Evolutionary conservation across 352 stramenopile species (phyloP), one percentile per base, ranked within the genome.

Genomic region (Pythium angustatum): DNA sequence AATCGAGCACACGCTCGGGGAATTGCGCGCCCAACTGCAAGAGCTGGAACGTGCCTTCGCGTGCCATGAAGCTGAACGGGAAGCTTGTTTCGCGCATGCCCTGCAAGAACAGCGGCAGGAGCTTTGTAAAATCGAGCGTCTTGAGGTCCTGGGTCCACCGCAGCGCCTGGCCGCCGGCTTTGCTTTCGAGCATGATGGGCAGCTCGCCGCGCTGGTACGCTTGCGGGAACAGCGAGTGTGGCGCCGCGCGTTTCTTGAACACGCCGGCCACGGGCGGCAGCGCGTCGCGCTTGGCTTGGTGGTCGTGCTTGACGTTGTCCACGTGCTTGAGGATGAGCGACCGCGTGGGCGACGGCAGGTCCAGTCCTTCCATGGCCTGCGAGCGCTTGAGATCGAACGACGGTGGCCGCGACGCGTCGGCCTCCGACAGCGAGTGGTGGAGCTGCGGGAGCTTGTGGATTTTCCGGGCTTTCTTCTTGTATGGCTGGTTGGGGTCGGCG

Each of bases 81-180:
- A 84, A 82, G 30, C 72, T 53, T 17, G 76, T 75, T 64, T 96
- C 91, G 15, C 87, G 82, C 57, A 98, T 83, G 21, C 93, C 92
- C 38, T 98, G 88, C 36, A 98, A 79, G 67, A 98, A 98, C 19
- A 98, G 72, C 30, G 93, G 93, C 17, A 98, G 81, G 67, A 96
- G 90, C 61, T 91, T 90, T 36, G 71, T 51, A 58, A 93, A 97
- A 73, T 97, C 88, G 45, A 97, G 69, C 50, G 72, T 73, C 44
- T 73, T 71, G 31, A 93, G 69, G 44, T 83, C 69, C 30, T 85
- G 56, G 6, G 71, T 88, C 80, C 79, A 91, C 3, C 77, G 76
- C 6, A 90, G 58, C 22, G 74, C 81, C 40, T 87, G 83, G 36
- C 78, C 81, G 5, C 79, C 78, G 3, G 71, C 54, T 31, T 74